Evolutionary conservation across 768 basidiomycete genomes (phyloP).

Genomic region (Obba rivulosa): DNA sequence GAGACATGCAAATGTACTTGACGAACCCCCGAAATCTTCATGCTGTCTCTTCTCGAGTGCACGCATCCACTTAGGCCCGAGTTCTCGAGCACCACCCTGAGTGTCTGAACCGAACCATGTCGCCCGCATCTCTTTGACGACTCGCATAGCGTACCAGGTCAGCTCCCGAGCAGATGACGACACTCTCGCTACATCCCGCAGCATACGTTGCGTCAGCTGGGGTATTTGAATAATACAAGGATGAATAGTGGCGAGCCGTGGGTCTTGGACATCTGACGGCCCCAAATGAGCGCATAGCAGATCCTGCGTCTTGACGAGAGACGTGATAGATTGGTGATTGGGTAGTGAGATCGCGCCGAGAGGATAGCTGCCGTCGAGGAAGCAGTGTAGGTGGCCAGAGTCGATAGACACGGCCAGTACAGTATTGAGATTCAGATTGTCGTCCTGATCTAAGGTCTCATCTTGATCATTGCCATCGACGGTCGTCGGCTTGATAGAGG

Average conservation of each 20-base stretch:
- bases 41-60: slow-evolving; percentile 59
- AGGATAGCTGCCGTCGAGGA: slow-evolving; percentile 73
- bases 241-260: slow-evolving; percentile 26
- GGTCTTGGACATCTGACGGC: slow-evolving; percentile 22
- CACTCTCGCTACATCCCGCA: slow-evolving; percentile 65
- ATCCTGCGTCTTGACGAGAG: slow-evolving; percentile 43
- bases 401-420: slow-evolving; percentile 59
- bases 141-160: slow-evolving; percentile 64
- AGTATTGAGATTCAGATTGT: slow-evolving; percentile 51
- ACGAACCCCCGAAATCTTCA: slow-evolving; percentile 49
- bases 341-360: slow-evolving; percentile 50
- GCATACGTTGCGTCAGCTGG: slow-evolving; percentile 47
- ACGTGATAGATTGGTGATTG: slow-evolving; percentile 18
- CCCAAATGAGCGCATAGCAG: slow-evolving; percentile 46
- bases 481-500: slow-evolving; percentile 52
- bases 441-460: slow-evolving; percentile 37
- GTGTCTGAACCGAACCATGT: slow-evolving; percentile 71
- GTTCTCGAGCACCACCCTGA: slow-evolving; percentile 59
- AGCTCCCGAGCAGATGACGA: slow-evolving; percentile 69
- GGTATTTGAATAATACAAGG: slow-evolving; percentile 51
- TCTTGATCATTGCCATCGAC: slow-evolving; percentile 25
- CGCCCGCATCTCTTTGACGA: slow-evolving; percentile 65
- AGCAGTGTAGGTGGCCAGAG: slow-evolving; percentile 53
- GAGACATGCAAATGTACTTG: slow-evolving; percentile 1
- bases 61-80: slow-evolving; percentile 70